These are phyloP conservation scores for Zhuliangozyma parablackwelliae DNA, from an alignment of 1,139 yeast genomes.

Conservation along the genomic window DNA sequence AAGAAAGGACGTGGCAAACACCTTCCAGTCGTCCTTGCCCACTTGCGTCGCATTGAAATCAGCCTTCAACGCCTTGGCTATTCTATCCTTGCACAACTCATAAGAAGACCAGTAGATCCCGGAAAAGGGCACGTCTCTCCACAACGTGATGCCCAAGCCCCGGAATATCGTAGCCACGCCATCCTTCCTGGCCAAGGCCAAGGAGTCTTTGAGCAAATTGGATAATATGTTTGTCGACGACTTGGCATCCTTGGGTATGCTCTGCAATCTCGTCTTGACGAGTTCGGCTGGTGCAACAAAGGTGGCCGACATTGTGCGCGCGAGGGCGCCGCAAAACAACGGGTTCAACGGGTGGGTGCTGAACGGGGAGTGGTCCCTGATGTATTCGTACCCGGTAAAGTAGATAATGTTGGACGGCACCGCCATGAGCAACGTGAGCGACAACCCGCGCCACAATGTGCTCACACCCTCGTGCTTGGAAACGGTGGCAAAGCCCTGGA, in stretches of 20 bases:
- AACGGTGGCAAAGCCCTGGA: conserved; percentile 68
- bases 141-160: conserved; percentile 81
- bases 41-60: conserved; percentile 15
- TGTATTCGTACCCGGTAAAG: conserved; percentile 87
- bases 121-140: conserved; percentile 97
- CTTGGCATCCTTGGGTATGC: conserved; percentile 53
- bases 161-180: conserved; percentile 70
- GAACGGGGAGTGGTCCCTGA: conserved; percentile 72
- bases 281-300: conserved; percentile 85
- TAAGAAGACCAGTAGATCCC: conserved; percentile 93
- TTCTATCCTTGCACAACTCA: conserved; percentile 40
- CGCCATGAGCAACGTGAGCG: conserved; percentile 82
- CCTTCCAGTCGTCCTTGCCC: conserved; percentile 40
- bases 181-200: conserved; percentile 45
- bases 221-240: conserved; percentile 36
- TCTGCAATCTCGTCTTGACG: conserved; percentile 81
- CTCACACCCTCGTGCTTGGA: conserved; percentile 65
- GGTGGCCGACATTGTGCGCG: conserved; percentile 81
- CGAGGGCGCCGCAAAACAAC: conserved; percentile 77
- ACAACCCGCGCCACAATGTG: conserved; percentile 87
- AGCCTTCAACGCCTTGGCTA: conserved; percentile 21
- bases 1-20: conserved; percentile 69
- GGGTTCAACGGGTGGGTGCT: conserved; percentile 57
- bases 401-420: conserved; percentile 91
- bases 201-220: conserved; percentile 54